A percentile compares a stretch with the other conserved stretches of the same genome.
These are phyloP conservation scores for Vaccinium myrtillus DNA, from an alignment of 148 eudicot genomes.

Conservation along the genomic window DNA sequence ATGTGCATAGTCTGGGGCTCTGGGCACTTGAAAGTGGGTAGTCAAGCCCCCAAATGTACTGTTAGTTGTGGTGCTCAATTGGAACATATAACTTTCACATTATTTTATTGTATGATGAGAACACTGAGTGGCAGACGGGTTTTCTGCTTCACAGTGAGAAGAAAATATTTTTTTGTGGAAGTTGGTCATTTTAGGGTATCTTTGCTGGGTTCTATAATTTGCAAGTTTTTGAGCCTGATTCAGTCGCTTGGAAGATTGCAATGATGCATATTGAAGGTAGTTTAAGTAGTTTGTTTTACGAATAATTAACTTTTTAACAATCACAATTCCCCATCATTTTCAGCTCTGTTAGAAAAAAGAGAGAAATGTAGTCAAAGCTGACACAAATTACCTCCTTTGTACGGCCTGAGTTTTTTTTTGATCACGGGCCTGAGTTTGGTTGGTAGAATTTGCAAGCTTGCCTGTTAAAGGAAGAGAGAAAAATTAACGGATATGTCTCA, in stretches of 20 bases:
- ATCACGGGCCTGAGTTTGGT: conserved; percentile 34
- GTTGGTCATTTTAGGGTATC: background rate
- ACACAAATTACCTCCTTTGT: conserved; percentile 43
- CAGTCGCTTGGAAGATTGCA: background rate
- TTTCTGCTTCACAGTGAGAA: background rate
- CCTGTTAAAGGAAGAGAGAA: conserved; percentile 30
- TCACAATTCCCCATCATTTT: background rate
- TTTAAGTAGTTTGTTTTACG: background rate
- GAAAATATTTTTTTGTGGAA: background rate
- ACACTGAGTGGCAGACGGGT: background rate
- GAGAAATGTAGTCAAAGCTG: conserved; percentile 1
- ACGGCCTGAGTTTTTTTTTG: conserved; percentile 32
- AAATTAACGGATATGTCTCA: background rate
- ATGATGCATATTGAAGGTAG: background rate
- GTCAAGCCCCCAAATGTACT: background rate
- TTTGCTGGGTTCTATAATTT: background rate
- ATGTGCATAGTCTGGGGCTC: no score
- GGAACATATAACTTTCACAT: background rate
- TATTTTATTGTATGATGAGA: background rate
- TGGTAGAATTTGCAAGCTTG: conserved; percentile 31
- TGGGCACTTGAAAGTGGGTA: background rate
- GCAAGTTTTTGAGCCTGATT: background rate
- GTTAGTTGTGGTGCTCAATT: background rate
- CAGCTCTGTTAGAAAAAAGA: background rate
- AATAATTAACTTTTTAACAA: background rate